Evolutionary conservation across 192 early-diverging fungal species (phyloP).

Genomic region (Borealophlyctis nickersoniae): DNA sequence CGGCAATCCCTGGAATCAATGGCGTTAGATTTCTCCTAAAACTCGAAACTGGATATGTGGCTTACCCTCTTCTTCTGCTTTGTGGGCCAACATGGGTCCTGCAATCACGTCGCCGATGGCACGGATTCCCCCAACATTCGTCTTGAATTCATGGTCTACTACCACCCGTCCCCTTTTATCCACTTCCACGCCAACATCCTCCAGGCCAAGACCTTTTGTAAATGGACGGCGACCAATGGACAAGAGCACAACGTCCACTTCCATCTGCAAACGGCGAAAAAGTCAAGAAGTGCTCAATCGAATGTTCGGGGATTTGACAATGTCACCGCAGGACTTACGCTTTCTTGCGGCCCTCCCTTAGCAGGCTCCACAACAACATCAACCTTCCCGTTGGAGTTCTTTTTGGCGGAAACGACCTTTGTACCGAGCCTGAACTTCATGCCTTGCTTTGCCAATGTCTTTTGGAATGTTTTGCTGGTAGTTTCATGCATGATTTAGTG

Average conservation of each 20-base stretch:
- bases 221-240: slow-evolving; percentile 93
- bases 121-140: slow-evolving; percentile 80
- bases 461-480: slow-evolving; percentile 81
- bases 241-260: slow-evolving; percentile 89
- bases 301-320: background rate
- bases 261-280: slow-evolving; percentile 46
- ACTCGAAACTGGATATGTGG: background rate
- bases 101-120: slow-evolving; percentile 96
- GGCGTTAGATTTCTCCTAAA: too few species aligned
- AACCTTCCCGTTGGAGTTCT: slow-evolving; percentile 81
- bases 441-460: slow-evolving; percentile 89
- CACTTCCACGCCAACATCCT: slow-evolving; percentile 85
- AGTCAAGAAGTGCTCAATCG: background rate
- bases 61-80: slow-evolving; percentile 97
- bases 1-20: slow-evolving; percentile 78
- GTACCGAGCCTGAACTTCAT: slow-evolving; percentile 98
- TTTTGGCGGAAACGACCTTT: slow-evolving; percentile 87
- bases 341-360: slow-evolving; percentile 55
- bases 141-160: slow-evolving; percentile 82
- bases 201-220: slow-evolving; percentile 88
- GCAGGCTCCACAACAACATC: slow-evolving; percentile 88
- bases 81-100: slow-evolving; percentile 99
- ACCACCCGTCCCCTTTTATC: slow-evolving; percentile 86
- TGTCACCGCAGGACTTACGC: slow-evolving; percentile 66
- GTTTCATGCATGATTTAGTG: background rate